phyloP scores from a whole-genome alignment of 2,329 filamentous ascomycete genomes.

The Fusarium marasasianum region DNA sequence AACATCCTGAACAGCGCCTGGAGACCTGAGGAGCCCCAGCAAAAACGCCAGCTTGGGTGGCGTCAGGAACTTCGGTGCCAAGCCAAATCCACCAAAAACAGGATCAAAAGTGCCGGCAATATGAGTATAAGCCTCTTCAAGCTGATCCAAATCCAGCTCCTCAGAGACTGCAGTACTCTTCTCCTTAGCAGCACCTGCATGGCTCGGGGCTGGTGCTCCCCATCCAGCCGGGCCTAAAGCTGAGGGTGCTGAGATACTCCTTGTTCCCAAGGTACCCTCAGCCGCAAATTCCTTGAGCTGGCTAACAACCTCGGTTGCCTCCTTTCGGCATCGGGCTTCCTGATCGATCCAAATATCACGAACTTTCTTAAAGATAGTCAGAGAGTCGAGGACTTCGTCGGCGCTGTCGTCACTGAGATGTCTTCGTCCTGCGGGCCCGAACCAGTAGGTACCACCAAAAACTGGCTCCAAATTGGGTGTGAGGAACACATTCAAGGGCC shows the following conservation, averaged over 20 bases:
- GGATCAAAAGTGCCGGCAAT: constrained; percentile 84
- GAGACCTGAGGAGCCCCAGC: constrained; percentile 76
- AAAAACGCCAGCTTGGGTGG: constrained; percentile 87
- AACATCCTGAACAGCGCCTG: constrained; percentile 80
- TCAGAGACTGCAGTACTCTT: constrained; percentile 60
- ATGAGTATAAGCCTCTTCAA: constrained; percentile 88
- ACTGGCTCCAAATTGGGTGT: constrained; percentile 93
- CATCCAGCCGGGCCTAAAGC: constrained; percentile 45
- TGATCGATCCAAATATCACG: constrained; percentile 81
- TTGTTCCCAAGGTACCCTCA: constrained; percentile 77
- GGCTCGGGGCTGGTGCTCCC: constrained; percentile 44
- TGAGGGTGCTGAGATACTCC: constrained; percentile 45
- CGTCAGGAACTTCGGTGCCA: constrained; percentile 88
- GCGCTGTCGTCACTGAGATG: constrained; percentile 51
- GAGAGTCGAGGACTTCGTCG: constrained; percentile 77
- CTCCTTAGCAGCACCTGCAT: constrained; percentile 30
- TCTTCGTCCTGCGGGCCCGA: constrained; percentile 73
- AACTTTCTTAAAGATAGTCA: constrained; percentile 85
- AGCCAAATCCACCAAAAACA: constrained; percentile 80
- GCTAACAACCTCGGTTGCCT: constrained; percentile 81
- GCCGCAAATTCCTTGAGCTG: constrained; percentile 89
- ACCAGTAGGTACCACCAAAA: constrained; percentile 97
- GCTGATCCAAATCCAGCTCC: constrained; percentile 84
- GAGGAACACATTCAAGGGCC: constrained; percentile 96
- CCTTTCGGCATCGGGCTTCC: constrained; percentile 81